Evolutionary conservation across 2,329 filamentous ascomycete species (phyloP).

Genomic region (Biscogniauxia mediterranea): DNA sequence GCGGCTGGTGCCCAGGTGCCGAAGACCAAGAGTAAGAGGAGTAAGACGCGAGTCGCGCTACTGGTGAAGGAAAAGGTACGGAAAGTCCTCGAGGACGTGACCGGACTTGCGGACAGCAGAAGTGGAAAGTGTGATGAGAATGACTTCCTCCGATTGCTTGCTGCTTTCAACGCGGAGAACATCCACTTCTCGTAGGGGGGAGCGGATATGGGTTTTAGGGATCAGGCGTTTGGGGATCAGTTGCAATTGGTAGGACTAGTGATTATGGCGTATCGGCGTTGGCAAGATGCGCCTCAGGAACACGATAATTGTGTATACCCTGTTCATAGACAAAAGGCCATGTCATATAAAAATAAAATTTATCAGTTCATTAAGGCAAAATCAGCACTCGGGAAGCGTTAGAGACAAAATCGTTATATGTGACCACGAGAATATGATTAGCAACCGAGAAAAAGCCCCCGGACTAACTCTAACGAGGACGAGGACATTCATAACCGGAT

Average conservation of each 20-base stretch:
- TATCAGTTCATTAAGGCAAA: not conserved
- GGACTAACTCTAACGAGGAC: not conserved
- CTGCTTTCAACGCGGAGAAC: conserved; percentile 84
- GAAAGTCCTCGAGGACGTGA: conserved; percentile 79
- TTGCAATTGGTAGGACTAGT: not conserved
- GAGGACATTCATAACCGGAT: not conserved
- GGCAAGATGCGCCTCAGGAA: conserved; percentile 1
- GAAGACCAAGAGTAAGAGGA: conserved; percentile 68
- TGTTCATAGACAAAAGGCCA: not conserved
- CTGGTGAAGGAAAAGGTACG: conserved; percentile 84
- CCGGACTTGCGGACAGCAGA: conserved; percentile 75
- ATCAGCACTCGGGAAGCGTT: not conserved
- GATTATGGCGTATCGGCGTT: conserved; percentile 14
- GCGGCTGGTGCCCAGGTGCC: conserved; percentile 36
- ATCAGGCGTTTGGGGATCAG: conserved; percentile 10
- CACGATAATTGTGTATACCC: conserved; percentile 10
- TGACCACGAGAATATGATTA: not conserved
- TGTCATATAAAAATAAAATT: not conserved
- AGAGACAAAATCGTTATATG: too few relatives aligned
- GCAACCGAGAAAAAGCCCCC: not conserved
- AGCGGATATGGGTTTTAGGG: conserved; percentile 10
- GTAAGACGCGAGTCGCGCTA: conserved; percentile 76
- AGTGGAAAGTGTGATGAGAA: conserved; percentile 88
- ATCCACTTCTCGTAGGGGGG: conserved; percentile 76
- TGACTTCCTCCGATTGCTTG: conserved; percentile 79